These are phyloP conservation scores for Botryotinia calthae DNA, from an alignment of 2,329 filamentous ascomycete species.

Conservation along the genomic window DNA sequence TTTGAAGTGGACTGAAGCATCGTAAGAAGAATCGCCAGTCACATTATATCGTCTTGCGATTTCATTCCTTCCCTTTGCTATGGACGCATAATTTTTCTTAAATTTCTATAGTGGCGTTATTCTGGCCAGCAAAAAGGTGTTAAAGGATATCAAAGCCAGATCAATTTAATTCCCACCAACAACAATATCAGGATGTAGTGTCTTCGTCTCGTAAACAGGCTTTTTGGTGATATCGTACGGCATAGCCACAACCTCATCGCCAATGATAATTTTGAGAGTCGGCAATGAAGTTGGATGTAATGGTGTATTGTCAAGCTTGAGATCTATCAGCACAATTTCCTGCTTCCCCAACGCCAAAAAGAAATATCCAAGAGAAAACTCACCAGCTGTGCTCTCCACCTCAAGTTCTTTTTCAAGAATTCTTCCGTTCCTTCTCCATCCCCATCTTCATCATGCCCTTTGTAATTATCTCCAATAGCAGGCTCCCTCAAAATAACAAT, in stretches of 20 bases:
- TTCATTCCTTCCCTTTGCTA: not conserved
- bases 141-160: not conserved
- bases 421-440: slow-evolving; percentile 24
- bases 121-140: not conserved
- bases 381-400: slow-evolving; percentile 36
- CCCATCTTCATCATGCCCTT: slow-evolving; percentile 20
- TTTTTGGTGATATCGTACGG: slow-evolving; percentile 25
- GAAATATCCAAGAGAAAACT: not conserved
- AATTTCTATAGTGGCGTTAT: not conserved
- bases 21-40: not conserved
- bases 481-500: slow-evolving; percentile 24
- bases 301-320: slow-evolving; percentile 14
- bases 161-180: slow-evolving; percentile 1
- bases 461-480: not conserved
- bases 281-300: slow-evolving; percentile 18
- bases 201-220: slow-evolving; percentile 30
- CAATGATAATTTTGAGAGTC: slow-evolving; percentile 28
- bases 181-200: slow-evolving; percentile 27
- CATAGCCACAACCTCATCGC: slow-evolving; percentile 29
- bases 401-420: slow-evolving; percentile 30
- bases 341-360: not conserved
- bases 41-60: not conserved
- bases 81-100: not conserved
- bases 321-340: not conserved
- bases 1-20: not conserved